Conservation (phyloP, 352 stramenopile genomes). For the Thraustochytrium striatum region DNA sequence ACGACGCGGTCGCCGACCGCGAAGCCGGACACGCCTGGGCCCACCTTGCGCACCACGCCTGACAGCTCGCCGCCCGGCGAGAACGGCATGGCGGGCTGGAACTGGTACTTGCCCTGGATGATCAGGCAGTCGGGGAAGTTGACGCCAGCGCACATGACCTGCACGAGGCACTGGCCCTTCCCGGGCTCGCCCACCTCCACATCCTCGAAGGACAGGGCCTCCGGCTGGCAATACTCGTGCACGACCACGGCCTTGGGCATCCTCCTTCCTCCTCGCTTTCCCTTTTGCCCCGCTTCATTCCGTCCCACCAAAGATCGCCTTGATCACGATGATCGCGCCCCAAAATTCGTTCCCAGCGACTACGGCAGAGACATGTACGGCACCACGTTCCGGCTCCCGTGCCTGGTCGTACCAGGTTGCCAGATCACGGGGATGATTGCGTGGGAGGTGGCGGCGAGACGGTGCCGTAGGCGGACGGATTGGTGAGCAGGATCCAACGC, state of each 20-base stretch:
- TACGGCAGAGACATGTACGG: too few relatives aligned
- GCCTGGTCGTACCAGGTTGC: too few relatives aligned
- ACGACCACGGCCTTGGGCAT: slow-evolving; percentile 1
- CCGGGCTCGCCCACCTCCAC: not conserved
- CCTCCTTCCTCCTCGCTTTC: too few relatives aligned
- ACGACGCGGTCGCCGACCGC: slow-evolving; percentile 51
- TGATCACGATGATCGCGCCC: too few relatives aligned
- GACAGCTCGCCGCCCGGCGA: slow-evolving; percentile 54
- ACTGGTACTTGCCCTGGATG: slow-evolving; percentile 54
- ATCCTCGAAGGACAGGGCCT: slow-evolving; percentile 14
- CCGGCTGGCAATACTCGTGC: slow-evolving; percentile 26
- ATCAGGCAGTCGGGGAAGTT: slow-evolving; percentile 55
- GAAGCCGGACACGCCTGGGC: slow-evolving; percentile 45
- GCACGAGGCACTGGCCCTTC: slow-evolving; percentile 47
- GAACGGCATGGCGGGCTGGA: slow-evolving; percentile 53
- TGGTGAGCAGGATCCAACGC: too few relatives aligned
- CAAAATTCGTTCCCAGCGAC: too few relatives aligned
- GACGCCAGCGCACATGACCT: slow-evolving; percentile 49
- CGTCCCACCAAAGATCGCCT: too few relatives aligned
- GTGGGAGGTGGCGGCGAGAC: too few relatives aligned
- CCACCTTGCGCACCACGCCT: slow-evolving; percentile 51
- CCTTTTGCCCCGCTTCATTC: too few relatives aligned
- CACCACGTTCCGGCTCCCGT: too few relatives aligned
- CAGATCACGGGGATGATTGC: too few relatives aligned
- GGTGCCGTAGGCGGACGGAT: too few relatives aligned